Conservation (phyloP, 2,329 filamentous ascomycete genomes). For the Penicillium oxalicum region DNA sequence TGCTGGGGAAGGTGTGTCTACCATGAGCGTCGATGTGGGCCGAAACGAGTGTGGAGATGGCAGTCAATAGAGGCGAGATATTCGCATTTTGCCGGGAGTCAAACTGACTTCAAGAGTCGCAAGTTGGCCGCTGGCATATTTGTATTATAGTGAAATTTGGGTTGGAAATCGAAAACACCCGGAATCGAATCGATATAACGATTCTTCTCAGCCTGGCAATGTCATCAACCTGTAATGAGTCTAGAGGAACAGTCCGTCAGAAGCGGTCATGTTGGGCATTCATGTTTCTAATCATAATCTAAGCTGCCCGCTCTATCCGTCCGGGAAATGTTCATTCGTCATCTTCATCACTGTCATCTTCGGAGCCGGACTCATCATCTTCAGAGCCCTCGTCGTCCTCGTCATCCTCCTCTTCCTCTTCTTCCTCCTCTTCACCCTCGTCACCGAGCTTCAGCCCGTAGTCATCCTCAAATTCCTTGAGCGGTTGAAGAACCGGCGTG, state of each 20-base stretch:
- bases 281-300: conserved; percentile 12
- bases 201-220: conserved; percentile 1
- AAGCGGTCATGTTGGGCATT: not conserved
- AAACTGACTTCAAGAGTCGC: too few relatives aligned
- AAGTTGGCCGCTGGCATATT: too few relatives aligned
- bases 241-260: conserved; percentile 8
- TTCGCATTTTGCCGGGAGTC: too few relatives aligned
- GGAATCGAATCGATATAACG: not conserved
- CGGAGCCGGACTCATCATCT: conserved; percentile 42
- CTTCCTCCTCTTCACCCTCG: conserved; percentile 54
- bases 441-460: conserved; percentile 69
- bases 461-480: conserved; percentile 80
- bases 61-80: too few relatives aligned
- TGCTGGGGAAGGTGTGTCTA: not conserved
- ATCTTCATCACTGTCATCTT: conserved; percentile 43
- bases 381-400: conserved; percentile 37
- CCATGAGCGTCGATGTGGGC: too few relatives aligned
- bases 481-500: conserved; percentile 64
- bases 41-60: too few relatives aligned
- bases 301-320: conserved; percentile 5
- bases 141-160: too few relatives aligned
- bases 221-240: not conserved
- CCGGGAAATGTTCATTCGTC: conserved; percentile 23
- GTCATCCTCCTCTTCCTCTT: conserved; percentile 54
- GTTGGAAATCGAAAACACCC: too few relatives aligned